Evolutionary conservation across 352 stramenopile genomes (phyloP).

Genomic region (Aphanomyces euteiches): DNA sequence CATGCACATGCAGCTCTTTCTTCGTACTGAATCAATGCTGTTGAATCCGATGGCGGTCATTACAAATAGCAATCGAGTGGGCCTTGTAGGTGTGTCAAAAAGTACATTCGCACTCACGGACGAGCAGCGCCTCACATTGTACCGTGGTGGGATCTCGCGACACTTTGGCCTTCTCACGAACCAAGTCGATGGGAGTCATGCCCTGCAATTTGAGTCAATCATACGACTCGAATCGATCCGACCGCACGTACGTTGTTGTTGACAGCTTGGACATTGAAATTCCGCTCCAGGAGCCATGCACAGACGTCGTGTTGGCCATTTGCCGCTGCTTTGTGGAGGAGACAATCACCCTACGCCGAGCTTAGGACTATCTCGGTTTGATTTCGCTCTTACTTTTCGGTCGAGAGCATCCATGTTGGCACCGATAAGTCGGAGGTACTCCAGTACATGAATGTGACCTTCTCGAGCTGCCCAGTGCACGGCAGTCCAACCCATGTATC

Average conservation of each 20-base stretch:
- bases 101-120: slow-evolving; percentile 17
- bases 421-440: slow-evolving; percentile 46
- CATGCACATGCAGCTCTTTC: too few relatives aligned
- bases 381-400: slow-evolving; percentile 20
- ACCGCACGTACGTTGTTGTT: slow-evolving; percentile 58
- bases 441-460: slow-evolving; percentile 58
- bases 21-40: too few relatives aligned
- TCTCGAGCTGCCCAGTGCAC: slow-evolving; percentile 70
- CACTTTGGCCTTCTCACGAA: slow-evolving; percentile 43
- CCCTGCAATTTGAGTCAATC: not conserved
- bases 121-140: slow-evolving; percentile 56
- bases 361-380: not conserved
- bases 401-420: slow-evolving; percentile 65
- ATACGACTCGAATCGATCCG: not conserved
- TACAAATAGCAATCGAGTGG: too few relatives aligned
- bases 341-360: slow-evolving; percentile 49
- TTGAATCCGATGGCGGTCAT: too few relatives aligned
- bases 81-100: slow-evolving; percentile 14
- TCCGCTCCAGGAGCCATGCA: slow-evolving; percentile 61
- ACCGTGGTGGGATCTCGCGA: slow-evolving; percentile 40
- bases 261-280: slow-evolving; percentile 55
- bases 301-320: slow-evolving; percentile 62
- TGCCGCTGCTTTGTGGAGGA: slow-evolving; percentile 72
- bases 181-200: slow-evolving; percentile 54
- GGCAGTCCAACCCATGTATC: slow-evolving; percentile 72